Evolutionary conservation across 176 grass and related monocot genomes (phyloP).

Genomic region (Elaeis guineensis): DNA sequence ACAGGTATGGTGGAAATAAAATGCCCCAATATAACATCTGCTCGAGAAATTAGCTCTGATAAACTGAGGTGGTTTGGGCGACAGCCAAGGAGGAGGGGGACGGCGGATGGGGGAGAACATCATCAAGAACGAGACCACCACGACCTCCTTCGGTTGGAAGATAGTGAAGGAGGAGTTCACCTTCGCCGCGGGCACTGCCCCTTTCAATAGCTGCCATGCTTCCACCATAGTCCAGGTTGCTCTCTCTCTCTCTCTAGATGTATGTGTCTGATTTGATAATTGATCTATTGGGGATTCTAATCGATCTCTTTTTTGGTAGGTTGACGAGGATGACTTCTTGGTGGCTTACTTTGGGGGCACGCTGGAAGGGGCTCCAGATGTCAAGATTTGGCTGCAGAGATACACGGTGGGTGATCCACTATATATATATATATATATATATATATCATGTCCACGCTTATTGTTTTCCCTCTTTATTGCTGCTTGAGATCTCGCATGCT

Average conservation of each 20-base stretch:
- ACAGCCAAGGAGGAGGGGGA: neutral
- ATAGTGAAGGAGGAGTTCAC: constrained; percentile 47
- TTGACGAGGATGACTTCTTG: constrained; percentile 46
- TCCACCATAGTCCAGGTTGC: constrained; percentile 63
- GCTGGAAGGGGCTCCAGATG: constrained; percentile 67
- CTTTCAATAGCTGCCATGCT: constrained; percentile 71
- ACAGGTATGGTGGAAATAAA: too few species aligned
- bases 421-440: too few species aligned
- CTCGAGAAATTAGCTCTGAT: too few species aligned
- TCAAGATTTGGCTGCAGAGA: constrained; percentile 95
- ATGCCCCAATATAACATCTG: too few species aligned
- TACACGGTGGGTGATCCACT: constrained; percentile 36
- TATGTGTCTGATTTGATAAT: neutral
- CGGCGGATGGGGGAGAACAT: neutral
- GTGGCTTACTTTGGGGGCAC: constrained; percentile 93
- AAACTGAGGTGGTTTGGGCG: too few species aligned
- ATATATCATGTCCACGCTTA: too few species aligned
- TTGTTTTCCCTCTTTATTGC: too few species aligned
- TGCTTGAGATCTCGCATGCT: too few species aligned
- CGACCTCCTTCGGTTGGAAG: constrained; percentile 23
- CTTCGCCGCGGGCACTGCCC: constrained; percentile 23
- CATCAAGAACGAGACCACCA: neutral
- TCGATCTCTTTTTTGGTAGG: constrained; percentile 23
- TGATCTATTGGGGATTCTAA: constrained; percentile 18
- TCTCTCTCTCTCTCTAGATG: neutral